Conservation (phyloP, 2,329 filamentous ascomycete species). For the Penicillium sp. region DNA sequence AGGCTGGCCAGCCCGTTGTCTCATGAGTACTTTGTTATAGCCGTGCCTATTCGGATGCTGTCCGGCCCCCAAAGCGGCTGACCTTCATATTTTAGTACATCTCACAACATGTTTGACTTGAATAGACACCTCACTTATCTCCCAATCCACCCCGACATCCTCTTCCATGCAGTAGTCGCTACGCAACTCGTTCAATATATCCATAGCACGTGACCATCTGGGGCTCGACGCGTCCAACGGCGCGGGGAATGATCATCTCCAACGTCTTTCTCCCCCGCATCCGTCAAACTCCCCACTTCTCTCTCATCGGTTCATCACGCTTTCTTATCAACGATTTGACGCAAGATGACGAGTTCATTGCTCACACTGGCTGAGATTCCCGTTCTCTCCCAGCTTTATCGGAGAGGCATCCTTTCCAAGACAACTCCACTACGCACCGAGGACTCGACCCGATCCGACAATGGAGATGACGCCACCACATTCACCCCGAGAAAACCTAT, state of each 20-base stretch:
- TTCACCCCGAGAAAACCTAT: constrained; percentile 37
- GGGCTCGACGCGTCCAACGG: neutral
- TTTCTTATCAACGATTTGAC: neutral
- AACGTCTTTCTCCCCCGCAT: neutral
- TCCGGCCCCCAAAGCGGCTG: neutral
- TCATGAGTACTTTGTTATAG: neutral
- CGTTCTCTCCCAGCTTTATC: constrained; percentile 63
- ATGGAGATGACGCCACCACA: neutral
- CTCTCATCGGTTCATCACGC: neutral
- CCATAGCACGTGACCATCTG: neutral
- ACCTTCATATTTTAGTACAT: neutral
- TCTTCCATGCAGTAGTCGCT: neutral
- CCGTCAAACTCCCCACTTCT: neutral
- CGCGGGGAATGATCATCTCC: constrained; percentile 2
- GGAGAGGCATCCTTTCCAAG: constrained; percentile 50
- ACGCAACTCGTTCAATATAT: neutral
- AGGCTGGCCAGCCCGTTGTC: neutral
- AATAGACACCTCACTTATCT: neutral
- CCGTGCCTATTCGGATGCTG: neutral
- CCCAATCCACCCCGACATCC: neutral
- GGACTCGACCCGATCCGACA: no score
- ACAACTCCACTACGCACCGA: constrained; percentile 19
- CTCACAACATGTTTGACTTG: neutral
- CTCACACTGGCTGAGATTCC: constrained; percentile 39
- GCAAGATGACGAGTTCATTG: constrained; percentile 18